Percentiles rank a stretch among this genome's conserved stretches.
phyloP scores from a whole-genome alignment of 75 land plant genomes.

The Isoetes taiwanensis region DNA sequence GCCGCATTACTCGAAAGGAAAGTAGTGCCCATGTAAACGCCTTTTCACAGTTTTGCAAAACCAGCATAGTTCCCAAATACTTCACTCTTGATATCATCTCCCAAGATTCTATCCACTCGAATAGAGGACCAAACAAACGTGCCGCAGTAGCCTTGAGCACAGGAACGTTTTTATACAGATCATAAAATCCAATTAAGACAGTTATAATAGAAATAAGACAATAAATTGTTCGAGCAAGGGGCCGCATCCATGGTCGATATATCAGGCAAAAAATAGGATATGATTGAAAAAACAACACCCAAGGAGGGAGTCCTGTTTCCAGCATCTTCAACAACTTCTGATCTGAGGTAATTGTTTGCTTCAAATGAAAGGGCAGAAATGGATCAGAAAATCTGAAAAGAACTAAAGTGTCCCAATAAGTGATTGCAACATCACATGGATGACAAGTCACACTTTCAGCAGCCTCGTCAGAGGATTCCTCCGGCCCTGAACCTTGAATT shows the following conservation, averaged over 20 bases:
- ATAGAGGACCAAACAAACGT: conserved; percentile 62
- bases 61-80: conserved; percentile 80
- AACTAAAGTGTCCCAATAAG: conserved; percentile 47
- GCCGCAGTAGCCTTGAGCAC: conserved; percentile 71
- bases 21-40: conserved; percentile 50
- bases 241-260: conserved; percentile 95
- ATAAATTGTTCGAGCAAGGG: conserved; percentile 63
- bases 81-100: conserved; percentile 73
- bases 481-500: no score
- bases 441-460: conserved; percentile 6
- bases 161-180: conserved; percentile 91
- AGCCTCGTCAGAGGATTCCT: background rate
- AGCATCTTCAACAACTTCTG: conserved; percentile 56
- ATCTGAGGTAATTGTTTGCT: conserved; percentile 55
- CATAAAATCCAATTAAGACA: conserved; percentile 87
- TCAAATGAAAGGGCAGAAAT: conserved; percentile 55
- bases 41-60: conserved; percentile 77
- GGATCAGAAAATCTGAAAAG: conserved; percentile 60
- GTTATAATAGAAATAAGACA: conserved; percentile 61
- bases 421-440: background rate
- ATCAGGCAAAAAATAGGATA: conserved; percentile 70
- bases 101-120: conserved; percentile 85
- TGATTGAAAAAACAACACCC: conserved; percentile 92
- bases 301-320: conserved; percentile 82
- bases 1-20: conserved; percentile 25